Conservation (phyloP, 768 basidiomycete genomes). For the Boletales sp. region DNA sequence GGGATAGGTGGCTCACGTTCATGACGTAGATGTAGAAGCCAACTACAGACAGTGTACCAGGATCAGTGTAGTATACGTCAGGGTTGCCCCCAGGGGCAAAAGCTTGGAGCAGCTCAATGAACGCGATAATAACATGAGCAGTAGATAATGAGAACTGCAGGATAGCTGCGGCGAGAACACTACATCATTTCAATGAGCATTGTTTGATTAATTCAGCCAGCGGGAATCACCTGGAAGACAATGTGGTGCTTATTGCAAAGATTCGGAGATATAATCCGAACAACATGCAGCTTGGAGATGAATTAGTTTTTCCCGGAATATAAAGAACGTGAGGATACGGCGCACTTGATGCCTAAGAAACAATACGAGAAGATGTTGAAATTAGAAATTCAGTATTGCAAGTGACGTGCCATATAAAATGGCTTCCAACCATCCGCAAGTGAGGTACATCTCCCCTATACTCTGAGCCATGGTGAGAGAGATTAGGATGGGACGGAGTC, state of each 20-base stretch:
- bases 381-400: too few species aligned
- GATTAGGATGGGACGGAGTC: too few species aligned
- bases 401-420: too few species aligned
- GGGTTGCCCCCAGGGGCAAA: slow-evolving; percentile 6
- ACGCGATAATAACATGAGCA: slow-evolving; percentile 9
- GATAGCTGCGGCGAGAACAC: slow-evolving; percentile 11
- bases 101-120: slow-evolving; percentile 13
- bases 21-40: slow-evolving; percentile 18
- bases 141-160: slow-evolving; percentile 15
- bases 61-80: slow-evolving; percentile 7
- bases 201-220: background rate
- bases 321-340: too few species aligned
- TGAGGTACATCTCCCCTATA: too few species aligned
- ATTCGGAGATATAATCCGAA: too few species aligned
- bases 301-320: too few species aligned
- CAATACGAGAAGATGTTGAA: too few species aligned
- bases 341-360: too few species aligned
- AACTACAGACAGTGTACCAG: slow-evolving; percentile 4
- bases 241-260: background rate
- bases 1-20: slow-evolving; percentile 12
- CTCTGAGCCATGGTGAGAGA: too few species aligned
- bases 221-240: slow-evolving; percentile 5
- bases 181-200: background rate
- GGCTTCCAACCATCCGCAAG: too few species aligned
- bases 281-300: too few species aligned